Conservation (phyloP, 495 filamentous ascomycete genomes). For the Daldinia decipiens region DNA sequence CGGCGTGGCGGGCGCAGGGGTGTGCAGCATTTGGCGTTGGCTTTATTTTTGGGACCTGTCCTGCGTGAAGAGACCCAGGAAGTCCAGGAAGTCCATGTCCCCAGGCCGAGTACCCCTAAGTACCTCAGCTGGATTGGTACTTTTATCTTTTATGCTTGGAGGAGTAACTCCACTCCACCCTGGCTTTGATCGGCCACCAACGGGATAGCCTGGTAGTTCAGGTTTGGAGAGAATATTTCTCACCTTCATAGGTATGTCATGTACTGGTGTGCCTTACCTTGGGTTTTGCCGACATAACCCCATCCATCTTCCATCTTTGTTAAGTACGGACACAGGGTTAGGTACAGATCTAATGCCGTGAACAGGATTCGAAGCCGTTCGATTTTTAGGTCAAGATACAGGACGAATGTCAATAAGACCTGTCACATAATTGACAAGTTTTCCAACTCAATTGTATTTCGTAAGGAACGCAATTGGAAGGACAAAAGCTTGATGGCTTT, state of each 20-base stretch:
- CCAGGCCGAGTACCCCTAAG: constrained; percentile 30
- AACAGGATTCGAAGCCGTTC: constrained; percentile 24
- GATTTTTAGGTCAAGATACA: constrained; percentile 9
- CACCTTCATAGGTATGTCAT: neutral
- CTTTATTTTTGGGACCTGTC: constrained; percentile 43
- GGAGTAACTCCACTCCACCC: constrained; percentile 34
- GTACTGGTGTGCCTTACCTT: neutral
- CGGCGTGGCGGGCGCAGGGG: constrained; percentile 47
- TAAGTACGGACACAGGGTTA: neutral
- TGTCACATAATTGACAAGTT: constrained; percentile 30
- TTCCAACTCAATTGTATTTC: constrained; percentile 39
- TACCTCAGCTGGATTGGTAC: constrained; percentile 39
- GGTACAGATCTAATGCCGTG: neutral
- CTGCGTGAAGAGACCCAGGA: constrained; percentile 18
- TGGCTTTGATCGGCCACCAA: constrained; percentile 33
- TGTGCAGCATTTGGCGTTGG: constrained; percentile 42
- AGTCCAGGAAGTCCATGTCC: constrained; percentile 12
- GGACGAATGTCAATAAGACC: constrained; percentile 1
- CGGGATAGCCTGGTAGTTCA: constrained; percentile 18
- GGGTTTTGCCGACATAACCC: neutral
- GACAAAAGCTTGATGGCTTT: constrained; percentile 32
- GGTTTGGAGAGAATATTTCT: neutral
- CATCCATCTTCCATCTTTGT: neutral
- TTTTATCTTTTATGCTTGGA: constrained; percentile 23
- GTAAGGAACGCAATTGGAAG: constrained; percentile 31